Base-by-base conservation (phyloP, 495 filamentous ascomycete species). In the Talaromyces nanjingensis region DNA sequence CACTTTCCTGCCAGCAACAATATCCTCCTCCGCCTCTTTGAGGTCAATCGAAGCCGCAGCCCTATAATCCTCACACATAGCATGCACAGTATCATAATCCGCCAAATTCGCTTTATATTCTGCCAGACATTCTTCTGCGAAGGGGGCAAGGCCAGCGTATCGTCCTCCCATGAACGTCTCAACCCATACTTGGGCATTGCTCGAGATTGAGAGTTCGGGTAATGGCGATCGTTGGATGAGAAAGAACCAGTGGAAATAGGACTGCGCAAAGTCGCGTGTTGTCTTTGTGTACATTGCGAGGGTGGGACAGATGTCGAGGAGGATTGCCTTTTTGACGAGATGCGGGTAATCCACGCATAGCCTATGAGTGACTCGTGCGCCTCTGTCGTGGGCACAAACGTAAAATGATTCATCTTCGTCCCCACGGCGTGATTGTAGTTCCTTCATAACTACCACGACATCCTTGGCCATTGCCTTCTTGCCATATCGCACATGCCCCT, bases 231-330 rank as follows among this genome's bases (percentile, higher is more conserved):
- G 52, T 61, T 79, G 77, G 27, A 74, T 72, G 14, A 79, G 71
- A 64, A 79, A 77, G 47, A 78, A 78, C 77, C 77, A 79, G 62
- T 79, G 77, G 59, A 68, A 79, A 62, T 78, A 79, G 3, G 65
- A 67, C 31, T 62, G 73, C 8, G 77, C 74, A 31, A 78, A 74
- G 0, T 47, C 42, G 34, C 65, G 49, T 14, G 70, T 62, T 16
- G 75, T 74, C 18, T 65, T 42, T 56, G 66, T 61, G 54, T 68
- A 79, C 76, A 77, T 78, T 0, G 70, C 70, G 8, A 76, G 57
- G 9, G 77, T 77, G 11, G 77, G 77, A 14, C 65, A 66, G 55
- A 78, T 77, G 62, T 79, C 77, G 4, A 78, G 66, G 3, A 79
- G 52, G 55, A 78, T 73, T 14, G 67, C 67, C 63, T 67, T 73